These are phyloP conservation scores for Asterochloris sp. DNA, from an alignment of 139 green algal species.

Conservation along the genomic window DNA sequence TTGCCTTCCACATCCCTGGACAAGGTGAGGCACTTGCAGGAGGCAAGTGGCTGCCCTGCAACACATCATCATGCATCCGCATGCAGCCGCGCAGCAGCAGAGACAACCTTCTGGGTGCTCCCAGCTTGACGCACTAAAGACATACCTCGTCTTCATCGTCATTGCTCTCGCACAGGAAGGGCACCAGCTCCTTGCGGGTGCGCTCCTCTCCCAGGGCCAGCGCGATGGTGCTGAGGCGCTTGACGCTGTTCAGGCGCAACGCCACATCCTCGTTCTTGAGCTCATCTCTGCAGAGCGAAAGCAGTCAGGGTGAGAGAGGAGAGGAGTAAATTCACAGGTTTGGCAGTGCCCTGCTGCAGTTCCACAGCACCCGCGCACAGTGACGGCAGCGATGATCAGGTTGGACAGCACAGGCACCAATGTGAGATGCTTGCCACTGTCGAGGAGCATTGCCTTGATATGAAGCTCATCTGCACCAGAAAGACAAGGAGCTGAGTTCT, in stretches of 20 bases:
- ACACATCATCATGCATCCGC: no score
- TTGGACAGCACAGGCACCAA: not conserved
- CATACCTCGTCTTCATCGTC: conserved; percentile 94
- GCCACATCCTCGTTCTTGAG: conserved; percentile 94
- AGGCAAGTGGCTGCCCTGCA: no score
- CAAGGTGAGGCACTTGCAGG: conserved; percentile 40
- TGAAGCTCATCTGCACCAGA: no score
- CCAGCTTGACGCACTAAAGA: not conserved
- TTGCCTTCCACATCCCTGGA: conserved; percentile 88
- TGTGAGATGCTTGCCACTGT: no score
- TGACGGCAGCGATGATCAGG: not conserved
- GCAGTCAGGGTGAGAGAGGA: not conserved
- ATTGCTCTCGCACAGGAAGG: conserved; percentile 92
- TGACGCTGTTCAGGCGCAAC: conserved; percentile 90
- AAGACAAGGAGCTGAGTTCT: no score
- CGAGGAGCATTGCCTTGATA: no score
- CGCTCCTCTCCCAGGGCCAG: conserved; percentile 91
- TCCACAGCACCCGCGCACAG: not conserved
- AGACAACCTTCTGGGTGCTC: no score
- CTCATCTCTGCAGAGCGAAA: conserved; percentile 69
- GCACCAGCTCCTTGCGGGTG: conserved; percentile 94
- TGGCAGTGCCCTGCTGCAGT: no score
- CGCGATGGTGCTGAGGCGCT: conserved; percentile 87
- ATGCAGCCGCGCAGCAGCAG: no score
- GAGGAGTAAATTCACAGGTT: not conserved